Evolutionary conservation across 2,329 filamentous ascomycete genomes (phyloP).

Genomic region (Sporothrix curviconia): DNA sequence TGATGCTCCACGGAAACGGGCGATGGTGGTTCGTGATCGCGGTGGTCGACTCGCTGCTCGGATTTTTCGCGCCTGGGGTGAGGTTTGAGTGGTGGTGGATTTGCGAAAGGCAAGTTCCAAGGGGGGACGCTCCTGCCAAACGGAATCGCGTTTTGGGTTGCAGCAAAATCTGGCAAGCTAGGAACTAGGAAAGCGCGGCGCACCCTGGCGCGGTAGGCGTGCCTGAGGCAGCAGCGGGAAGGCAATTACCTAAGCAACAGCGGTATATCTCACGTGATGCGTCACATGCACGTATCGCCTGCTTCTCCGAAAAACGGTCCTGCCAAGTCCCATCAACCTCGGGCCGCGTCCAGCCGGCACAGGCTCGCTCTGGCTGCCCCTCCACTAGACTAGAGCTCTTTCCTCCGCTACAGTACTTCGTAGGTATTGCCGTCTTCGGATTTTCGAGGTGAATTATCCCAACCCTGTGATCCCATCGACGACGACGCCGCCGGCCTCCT

Average conservation of each 20-base stretch:
- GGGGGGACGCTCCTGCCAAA: slow-evolving; percentile 4
- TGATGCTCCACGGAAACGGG: slow-evolving; percentile 11
- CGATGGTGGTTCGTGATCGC: slow-evolving; percentile 8
- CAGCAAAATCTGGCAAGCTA: slow-evolving; percentile 6
- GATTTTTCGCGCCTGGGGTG: background rate
- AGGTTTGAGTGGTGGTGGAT: slow-evolving; percentile 2
- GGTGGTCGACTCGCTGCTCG: slow-evolving; percentile 1
- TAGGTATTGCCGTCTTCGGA: slow-evolving; percentile 5
- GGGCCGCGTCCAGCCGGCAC: slow-evolving; percentile 34
- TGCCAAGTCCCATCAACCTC: slow-evolving; percentile 24
- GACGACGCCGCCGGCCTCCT: background rate
- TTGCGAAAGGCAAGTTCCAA: background rate
- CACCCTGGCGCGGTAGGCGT: background rate
- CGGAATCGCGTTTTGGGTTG: slow-evolving; percentile 9
- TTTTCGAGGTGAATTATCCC: slow-evolving; percentile 4
- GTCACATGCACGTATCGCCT: background rate
- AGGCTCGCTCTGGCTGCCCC: background rate
- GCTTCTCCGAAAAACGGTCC: slow-evolving; percentile 4
- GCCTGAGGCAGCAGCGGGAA: background rate
- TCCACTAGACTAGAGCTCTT: background rate
- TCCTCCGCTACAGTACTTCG: background rate
- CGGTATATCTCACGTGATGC: background rate
- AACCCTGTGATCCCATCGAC: background rate
- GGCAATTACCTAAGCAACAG: background rate
- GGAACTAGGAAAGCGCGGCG: slow-evolving; percentile 2